Percentiles rank a stretch among this genome's conserved stretches.
Evolutionary conservation across 2,329 filamentous ascomycete species (phyloP).

Genomic region (Colletotrichum zoysiae): DNA sequence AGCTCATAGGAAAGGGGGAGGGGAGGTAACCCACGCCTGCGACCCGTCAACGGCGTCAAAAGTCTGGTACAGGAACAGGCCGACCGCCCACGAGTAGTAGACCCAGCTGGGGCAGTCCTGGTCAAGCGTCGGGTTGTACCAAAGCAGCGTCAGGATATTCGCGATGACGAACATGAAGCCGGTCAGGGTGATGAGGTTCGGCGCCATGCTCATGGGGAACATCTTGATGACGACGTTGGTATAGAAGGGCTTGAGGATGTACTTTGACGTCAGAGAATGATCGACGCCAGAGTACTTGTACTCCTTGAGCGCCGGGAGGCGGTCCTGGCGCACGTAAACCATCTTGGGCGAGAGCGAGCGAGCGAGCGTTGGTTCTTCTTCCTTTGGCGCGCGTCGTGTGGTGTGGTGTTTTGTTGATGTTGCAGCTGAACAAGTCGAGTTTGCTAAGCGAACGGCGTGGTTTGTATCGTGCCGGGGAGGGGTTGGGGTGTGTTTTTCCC

Average conservation of each 20-base stretch:
- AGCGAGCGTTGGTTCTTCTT: neutral
- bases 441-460: neutral
- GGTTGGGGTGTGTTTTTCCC: neutral
- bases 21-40: conserved; percentile 78
- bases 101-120: conserved; percentile 96
- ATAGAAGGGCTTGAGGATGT: conserved; percentile 98
- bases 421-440: neutral
- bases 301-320: conserved; percentile 87
- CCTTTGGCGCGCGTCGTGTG: conserved; percentile 4
- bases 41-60: conserved; percentile 97
- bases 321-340: conserved; percentile 95
- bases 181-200: conserved; percentile 87
- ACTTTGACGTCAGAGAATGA: conserved; percentile 88
- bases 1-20: neutral
- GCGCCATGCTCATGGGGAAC: conserved; percentile 96
- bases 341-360: conserved; percentile 62
- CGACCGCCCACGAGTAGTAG: conserved; percentile 90
- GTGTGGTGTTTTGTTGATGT: conserved; percentile 4
- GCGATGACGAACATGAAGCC: conserved; percentile 90
- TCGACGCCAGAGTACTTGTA: conserved; percentile 98
- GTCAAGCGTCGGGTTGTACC: conserved; percentile 95
- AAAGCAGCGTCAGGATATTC: conserved; percentile 92
- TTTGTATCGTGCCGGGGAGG: neutral
- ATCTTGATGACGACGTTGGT: conserved; percentile 92
- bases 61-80: conserved; percentile 96